Percentiles rank a stretch among this genome's conserved stretches.
These are phyloP conservation scores for Dipodascopsis tothii DNA, from an alignment of 805 yeast species.

Conservation along the genomic window DNA sequence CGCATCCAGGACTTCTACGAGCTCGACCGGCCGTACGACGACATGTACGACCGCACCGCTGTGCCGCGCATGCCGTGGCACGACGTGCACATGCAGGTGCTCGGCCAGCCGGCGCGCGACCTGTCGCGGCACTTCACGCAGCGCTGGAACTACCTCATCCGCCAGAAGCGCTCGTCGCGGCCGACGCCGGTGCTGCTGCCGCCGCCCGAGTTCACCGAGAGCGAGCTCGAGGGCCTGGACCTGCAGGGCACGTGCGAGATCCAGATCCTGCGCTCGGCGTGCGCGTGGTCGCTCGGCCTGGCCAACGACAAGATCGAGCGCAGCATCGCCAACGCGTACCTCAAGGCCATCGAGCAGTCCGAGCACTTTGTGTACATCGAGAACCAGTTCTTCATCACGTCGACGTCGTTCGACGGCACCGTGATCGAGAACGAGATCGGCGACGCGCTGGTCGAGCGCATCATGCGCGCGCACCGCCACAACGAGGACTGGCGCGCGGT, in stretches of 20 bases:
- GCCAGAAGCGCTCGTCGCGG: constrained; percentile 92
- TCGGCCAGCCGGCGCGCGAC: constrained; percentile 93
- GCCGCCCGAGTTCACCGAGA: constrained; percentile 74
- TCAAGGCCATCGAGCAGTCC: constrained; percentile 82
- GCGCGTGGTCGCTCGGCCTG: constrained; percentile 89
- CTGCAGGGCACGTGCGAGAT: constrained; percentile 83
- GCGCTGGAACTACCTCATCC: constrained; percentile 87
- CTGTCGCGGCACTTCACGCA: constrained; percentile 90
- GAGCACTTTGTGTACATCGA: constrained; percentile 91
- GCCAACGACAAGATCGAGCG: constrained; percentile 59
- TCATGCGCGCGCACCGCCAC: constrained; percentile 75
- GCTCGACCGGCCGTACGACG: constrained; percentile 78
- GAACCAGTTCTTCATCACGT: constrained; percentile 88
- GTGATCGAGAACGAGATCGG: constrained; percentile 83
- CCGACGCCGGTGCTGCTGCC: constrained; percentile 88
- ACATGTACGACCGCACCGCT: constrained; percentile 74
- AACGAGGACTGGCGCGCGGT: constrained; percentile 81
- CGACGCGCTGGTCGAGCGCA: constrained; percentile 95
- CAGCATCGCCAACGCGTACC: constrained; percentile 86
- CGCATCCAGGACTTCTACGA: constrained; percentile 79
- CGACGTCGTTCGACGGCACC: constrained; percentile 79
- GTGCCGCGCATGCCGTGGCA: constrained; percentile 99
- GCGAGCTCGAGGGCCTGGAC: constrained; percentile 53
- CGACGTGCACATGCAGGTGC: constrained; percentile 91
- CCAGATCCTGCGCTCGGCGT: constrained; percentile 81